Base-by-base conservation (phyloP, 2,329 filamentous ascomycete genomes). In the Neopestalotiopsis rosae region DNA sequence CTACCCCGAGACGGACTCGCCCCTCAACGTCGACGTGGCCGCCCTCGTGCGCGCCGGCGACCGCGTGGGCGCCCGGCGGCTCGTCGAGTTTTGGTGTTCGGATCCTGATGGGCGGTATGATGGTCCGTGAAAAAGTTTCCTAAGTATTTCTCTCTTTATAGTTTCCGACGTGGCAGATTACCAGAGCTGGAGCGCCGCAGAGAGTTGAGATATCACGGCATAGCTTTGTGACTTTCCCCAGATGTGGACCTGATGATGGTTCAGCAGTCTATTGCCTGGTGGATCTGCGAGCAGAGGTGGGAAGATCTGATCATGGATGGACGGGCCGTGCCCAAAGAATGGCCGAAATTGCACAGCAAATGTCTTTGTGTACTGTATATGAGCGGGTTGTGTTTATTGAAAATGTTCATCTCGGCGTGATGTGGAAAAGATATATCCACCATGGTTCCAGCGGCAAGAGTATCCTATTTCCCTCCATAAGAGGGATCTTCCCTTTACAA, bases 21-120 rank as follows among this genome's bases (percentile, higher is more conserved):
- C 93, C 74, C 83, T 96, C 71, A 95, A 95, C 79, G 87, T 96
- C 32, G 93, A 96, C 79, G 86, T 94, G 40, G 93, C 93, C 67
- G 89, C 89, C 72, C 81, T 96, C 75, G 76, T 94, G 71, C 83
- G 92, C 71, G 86, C 84, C 40, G 92, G 92, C 4, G 93, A 95
- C 80, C 79, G 81, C 28, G 77, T 94, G 14, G 93, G 89, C 0
- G 91, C 92, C 17, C 84, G 91, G 75, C 86, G 87, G 70, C 81
- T 96, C 76, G 92, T 95, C 58, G 87, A 92, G 80, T 91, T 90
- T 74, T 95, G 92, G 85, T 91, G 89, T 45, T 76, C 76, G 20
- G 81, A 77, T 49, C 75, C 76, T 7, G 81, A 83, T 72, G 84
- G 87, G 64, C 83, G 88, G 78, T 90, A 83, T 70, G 79, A 83